These are phyloP conservation scores for Penicillium sp. DNA, from an alignment of 2,329 filamentous ascomycete genomes.

Conservation along the genomic window DNA sequence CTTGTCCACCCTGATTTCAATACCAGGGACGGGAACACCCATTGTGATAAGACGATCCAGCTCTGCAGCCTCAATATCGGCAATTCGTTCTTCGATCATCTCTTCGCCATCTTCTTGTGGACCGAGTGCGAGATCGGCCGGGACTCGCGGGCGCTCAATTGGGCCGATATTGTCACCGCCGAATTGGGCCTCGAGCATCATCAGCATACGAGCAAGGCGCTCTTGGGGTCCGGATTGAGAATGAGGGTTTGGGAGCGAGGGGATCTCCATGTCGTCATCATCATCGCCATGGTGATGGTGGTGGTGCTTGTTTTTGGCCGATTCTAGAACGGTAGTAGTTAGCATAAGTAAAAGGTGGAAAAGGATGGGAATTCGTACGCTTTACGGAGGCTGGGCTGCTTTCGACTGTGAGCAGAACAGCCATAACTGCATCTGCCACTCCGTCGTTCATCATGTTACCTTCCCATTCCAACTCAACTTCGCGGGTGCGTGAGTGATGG, in stretches of 20 bases:
- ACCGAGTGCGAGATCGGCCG: slow-evolving; percentile 21
- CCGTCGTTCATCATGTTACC: slow-evolving; percentile 97
- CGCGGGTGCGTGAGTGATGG: slow-evolving; percentile 68
- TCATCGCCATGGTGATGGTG: slow-evolving; percentile 47
- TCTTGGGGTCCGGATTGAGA: slow-evolving; percentile 69
- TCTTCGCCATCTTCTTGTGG: slow-evolving; percentile 27
- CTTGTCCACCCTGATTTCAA: slow-evolving; percentile 85
- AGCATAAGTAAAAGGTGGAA: slow-evolving; percentile 4
- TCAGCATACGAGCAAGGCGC: slow-evolving; percentile 79
- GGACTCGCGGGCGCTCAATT: slow-evolving; percentile 63
- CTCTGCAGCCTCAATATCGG: slow-evolving; percentile 63
- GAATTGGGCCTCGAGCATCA: slow-evolving; percentile 97
- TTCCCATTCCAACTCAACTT: slow-evolving; percentile 93
- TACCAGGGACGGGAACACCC: slow-evolving; percentile 86
- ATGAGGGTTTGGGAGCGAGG: slow-evolving; percentile 67
- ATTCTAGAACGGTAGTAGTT: slow-evolving; percentile 45
- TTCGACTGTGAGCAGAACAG: slow-evolving; percentile 86
- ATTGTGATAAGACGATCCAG: slow-evolving; percentile 75
- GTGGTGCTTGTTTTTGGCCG: slow-evolving; percentile 61
- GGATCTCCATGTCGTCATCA: slow-evolving; percentile 35
- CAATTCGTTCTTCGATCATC: slow-evolving; percentile 48
- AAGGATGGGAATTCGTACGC: slow-evolving; percentile 54
- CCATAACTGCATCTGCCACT: slow-evolving; percentile 95
- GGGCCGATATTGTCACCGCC: slow-evolving; percentile 75
- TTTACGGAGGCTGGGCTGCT: slow-evolving; percentile 93